Evolutionary conservation across 2,329 filamentous ascomycete genomes (phyloP).

Genomic region (Paraphaeosphaeria sporulosa): DNA sequence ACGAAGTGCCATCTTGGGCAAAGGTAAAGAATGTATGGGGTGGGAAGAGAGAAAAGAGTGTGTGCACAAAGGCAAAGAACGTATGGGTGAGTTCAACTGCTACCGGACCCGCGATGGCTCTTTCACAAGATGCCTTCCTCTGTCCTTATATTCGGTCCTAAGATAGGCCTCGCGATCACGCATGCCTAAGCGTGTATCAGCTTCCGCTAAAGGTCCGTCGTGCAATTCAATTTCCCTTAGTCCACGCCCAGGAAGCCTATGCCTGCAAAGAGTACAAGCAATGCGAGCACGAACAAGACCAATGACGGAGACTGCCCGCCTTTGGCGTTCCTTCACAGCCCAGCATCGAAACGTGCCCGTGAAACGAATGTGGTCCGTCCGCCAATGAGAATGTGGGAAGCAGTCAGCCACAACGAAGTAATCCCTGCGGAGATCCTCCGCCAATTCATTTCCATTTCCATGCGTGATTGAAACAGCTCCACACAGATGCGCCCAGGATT

Average conservation of each 20-base stretch:
- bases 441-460: neutral
- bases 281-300: neutral
- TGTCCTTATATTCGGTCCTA: neutral
- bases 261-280: neutral
- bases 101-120: slow-evolving; percentile 11
- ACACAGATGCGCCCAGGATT: neutral
- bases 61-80: slow-evolving; percentile 11
- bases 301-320: neutral
- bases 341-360: no score
- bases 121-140: neutral
- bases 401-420: slow-evolving; percentile 2
- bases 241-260: neutral
- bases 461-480: neutral
- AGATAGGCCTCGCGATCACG: neutral
- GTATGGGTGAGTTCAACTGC: slow-evolving; percentile 12
- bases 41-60: slow-evolving; percentile 8
- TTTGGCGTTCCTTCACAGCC: neutral
- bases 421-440: slow-evolving; percentile 1
- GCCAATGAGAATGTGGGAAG: slow-evolving; percentile 1
- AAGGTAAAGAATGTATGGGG: slow-evolving; percentile 14
- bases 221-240: neutral
- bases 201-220: neutral
- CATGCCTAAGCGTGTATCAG: slow-evolving; percentile 9
- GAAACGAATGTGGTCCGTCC: neutral
- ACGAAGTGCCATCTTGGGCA: slow-evolving; percentile 18